A percentile compares a stretch with the other conserved stretches of the same genome.
These are phyloP conservation scores for Isochrysis galbana DNA, from an alignment of 78 protist species.

Conservation along the genomic window DNA sequence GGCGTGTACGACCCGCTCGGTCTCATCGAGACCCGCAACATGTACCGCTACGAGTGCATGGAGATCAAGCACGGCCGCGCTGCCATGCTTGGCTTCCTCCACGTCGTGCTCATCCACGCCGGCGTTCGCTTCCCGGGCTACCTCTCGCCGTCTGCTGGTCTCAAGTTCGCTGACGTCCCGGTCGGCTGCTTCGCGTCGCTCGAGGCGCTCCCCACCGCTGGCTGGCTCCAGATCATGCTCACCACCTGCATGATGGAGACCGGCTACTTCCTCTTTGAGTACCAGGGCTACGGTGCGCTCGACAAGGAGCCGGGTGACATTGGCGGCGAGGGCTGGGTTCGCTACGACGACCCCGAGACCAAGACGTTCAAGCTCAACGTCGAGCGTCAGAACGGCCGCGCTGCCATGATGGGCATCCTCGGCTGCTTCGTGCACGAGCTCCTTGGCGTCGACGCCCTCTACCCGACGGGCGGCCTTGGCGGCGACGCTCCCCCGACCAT, in stretches of 20 bases:
- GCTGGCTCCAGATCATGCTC: slow-evolving; percentile 20
- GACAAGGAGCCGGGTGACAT: background rate
- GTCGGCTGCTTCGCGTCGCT: too few relatives aligned
- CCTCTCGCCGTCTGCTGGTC: background rate
- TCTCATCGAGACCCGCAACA: too few relatives aligned
- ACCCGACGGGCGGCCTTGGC: slow-evolving; percentile 13
- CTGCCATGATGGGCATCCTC: too few relatives aligned
- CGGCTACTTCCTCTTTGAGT: background rate
- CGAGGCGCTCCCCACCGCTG: background rate
- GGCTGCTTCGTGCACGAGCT: too few relatives aligned
- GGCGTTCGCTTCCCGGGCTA: too few relatives aligned
- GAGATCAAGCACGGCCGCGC: too few relatives aligned
- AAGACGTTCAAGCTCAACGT: too few relatives aligned
- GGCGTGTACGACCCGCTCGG: slow-evolving; percentile 28
- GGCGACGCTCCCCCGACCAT: background rate
- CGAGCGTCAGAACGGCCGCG: too few relatives aligned
- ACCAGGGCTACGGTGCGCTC: background rate
- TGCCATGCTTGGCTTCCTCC: too few relatives aligned
- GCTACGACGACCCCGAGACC: background rate
- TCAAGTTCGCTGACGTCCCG: background rate
- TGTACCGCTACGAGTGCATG: slow-evolving; percentile 19
- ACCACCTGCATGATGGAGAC: too few relatives aligned
- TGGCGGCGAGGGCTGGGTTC: background rate
- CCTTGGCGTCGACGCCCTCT: background rate
- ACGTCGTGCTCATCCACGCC: background rate